Evolutionary conservation across 2,329 filamentous ascomycete genomes (phyloP).

Genomic region (Claviceps fusiformis): DNA sequence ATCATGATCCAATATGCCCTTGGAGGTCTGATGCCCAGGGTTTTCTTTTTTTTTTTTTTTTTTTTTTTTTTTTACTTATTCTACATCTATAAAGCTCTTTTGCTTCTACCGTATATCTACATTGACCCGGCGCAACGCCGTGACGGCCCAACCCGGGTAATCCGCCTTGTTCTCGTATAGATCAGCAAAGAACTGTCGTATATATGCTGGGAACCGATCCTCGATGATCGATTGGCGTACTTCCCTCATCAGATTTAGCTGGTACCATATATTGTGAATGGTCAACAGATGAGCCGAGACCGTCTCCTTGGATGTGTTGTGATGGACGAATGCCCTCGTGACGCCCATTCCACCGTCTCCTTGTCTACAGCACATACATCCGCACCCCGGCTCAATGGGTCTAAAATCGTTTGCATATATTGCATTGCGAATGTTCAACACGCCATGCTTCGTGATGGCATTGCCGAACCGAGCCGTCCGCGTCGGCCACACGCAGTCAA

Average conservation of each 20-base stretch:
- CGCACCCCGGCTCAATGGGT: conserved; percentile 72
- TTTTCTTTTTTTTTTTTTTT: not conserved
- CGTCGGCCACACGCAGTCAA: conserved; percentile 98
- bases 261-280: conserved; percentile 92
- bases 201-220: conserved; percentile 65
- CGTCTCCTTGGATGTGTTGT: conserved; percentile 88
- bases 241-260: conserved; percentile 69
- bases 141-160: conserved; percentile 76
- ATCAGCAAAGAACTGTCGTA: conserved; percentile 63
- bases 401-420: conserved; percentile 66
- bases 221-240: conserved; percentile 66
- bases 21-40: too few relatives aligned
- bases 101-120: conserved; percentile 39
- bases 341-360: conserved; percentile 63
- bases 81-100: not conserved
- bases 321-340: conserved; percentile 79
- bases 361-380: conserved; percentile 61
- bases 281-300: conserved; percentile 74
- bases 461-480: conserved; percentile 93
- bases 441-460: conserved; percentile 67
- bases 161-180: conserved; percentile 49
- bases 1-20: too few relatives aligned
- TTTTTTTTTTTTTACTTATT: not conserved
- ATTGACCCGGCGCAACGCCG: conserved; percentile 64
- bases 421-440: conserved; percentile 72